Base-by-base conservation (phyloP, 345 rosid genomes). In the Orychophragmus violaceus region DNA sequence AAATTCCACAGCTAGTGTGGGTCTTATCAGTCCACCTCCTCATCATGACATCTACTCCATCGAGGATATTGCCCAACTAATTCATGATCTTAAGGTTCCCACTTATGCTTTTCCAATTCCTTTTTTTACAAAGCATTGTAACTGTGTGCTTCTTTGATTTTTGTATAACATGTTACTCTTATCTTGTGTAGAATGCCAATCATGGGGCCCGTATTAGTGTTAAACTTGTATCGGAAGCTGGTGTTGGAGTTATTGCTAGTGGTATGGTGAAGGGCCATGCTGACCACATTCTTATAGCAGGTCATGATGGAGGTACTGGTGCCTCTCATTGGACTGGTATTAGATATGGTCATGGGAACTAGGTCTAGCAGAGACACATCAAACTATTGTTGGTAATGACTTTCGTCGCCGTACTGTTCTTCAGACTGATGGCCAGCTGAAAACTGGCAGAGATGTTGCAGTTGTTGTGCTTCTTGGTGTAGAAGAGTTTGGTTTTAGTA, bases 191-290 rank as follows among this genome's bases (percentile, higher is more conserved):
- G 99, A 95, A 95, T 77, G 79, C 99, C 65, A 95, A 95, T 71
- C 98, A 98, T 37, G 81, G 77, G 2, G 96, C 99, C 28, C 86
- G 98, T 37, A 82, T 95, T 56, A 95, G 99, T 68, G 99, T 95
- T 54, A 95, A 95, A 71, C 76, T 95, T 24, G 99, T 95, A 3
- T 95, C 98, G 6, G 99, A 95, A 81, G 96, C 99, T 62, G 99
- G 99, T 33, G 99, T 95, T n/a, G 99, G 99, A 48, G 99, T 95
- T 29, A 91, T 95, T 58, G 99, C 99, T 22, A 95, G 98, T 44
- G 99, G 99, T 16, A 98, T 95, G 71, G 99, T 95, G 73, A 95
- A 95, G 79, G 99, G 99, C 24, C 99, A 91, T 17, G 99, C 99
- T 30, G 99, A 95, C 74, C 99, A 95, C 62, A 94, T 95, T 59